These are phyloP conservation scores for Penicillium sp. DNA, from an alignment of 2,329 filamentous ascomycete genomes.

Conservation along the genomic window DNA sequence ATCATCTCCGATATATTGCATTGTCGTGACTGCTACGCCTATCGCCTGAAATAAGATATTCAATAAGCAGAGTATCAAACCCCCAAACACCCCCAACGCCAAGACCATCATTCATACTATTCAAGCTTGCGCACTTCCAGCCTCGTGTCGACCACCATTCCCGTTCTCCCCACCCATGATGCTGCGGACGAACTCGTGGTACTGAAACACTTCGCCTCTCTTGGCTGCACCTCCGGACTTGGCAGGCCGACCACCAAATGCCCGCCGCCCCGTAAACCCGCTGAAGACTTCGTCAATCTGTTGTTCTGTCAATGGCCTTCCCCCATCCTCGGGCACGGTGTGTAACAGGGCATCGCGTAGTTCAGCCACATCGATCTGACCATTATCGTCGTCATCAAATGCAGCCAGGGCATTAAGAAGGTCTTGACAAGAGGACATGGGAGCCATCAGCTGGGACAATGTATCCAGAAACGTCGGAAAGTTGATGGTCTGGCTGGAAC, in stretches of 20 bases:
- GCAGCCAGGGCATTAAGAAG: constrained; percentile 86
- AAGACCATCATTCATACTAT: constrained; percentile 3
- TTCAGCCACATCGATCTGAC: constrained; percentile 79
- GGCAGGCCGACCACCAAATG: constrained; percentile 60
- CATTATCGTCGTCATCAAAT: constrained; percentile 92
- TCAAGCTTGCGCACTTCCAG: constrained; percentile 13
- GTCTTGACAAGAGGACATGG: constrained; percentile 72
- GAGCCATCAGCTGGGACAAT: constrained; percentile 66
- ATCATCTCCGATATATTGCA: neutral
- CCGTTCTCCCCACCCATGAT: constrained; percentile 50
- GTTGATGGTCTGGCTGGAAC: constrained; percentile 65
- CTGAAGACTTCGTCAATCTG: constrained; percentile 85
- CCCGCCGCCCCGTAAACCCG: constrained; percentile 77
- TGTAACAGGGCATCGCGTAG: constrained; percentile 76
- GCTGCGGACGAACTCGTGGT: constrained; percentile 81
- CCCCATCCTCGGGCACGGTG: constrained; percentile 70
- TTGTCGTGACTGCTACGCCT: neutral
- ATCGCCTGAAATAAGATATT: neutral
- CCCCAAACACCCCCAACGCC: constrained; percentile 13
- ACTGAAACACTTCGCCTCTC: constrained; percentile 84
- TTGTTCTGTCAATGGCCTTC: constrained; percentile 56
- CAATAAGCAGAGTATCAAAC: constrained; percentile 1
- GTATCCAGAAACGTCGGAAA: constrained; percentile 82
- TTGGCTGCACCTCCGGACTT: constrained; percentile 51
- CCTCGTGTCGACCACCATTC: constrained; percentile 22